These are phyloP conservation scores for Moniliella sp. DNA, from an alignment of 1,284 basidiomycete genomes.

Conservation along the genomic window DNA sequence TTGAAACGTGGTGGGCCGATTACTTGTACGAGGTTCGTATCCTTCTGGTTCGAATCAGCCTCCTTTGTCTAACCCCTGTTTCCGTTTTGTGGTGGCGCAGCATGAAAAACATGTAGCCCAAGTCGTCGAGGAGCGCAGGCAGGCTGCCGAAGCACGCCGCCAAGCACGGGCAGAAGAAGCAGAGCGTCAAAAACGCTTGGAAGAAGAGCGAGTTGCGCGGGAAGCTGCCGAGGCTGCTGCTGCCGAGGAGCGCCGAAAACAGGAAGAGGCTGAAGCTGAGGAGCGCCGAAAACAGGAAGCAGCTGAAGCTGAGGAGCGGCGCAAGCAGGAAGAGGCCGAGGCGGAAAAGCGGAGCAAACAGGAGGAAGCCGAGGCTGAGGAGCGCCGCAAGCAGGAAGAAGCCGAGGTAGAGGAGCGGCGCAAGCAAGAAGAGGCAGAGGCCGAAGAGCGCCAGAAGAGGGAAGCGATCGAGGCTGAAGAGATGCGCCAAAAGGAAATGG, in stretches of 20 bases:
- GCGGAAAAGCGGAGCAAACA: slow-evolving; percentile 1
- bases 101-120: background rate
- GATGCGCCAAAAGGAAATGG: slow-evolving; percentile 4
- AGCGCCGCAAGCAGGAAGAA: slow-evolving; percentile 5
- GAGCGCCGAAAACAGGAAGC: background rate
- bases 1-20: slow-evolving; percentile 24
- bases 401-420: slow-evolving; percentile 7
- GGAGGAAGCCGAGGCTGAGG: slow-evolving; percentile 7
- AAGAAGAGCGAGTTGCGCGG: too few species aligned
- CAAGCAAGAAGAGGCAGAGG: slow-evolving; percentile 2
- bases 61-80: background rate
- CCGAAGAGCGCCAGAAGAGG: slow-evolving; percentile 5
- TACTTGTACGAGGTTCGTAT: slow-evolving; percentile 9
- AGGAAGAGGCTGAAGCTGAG: too few species aligned
- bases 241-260: too few species aligned
- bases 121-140: background rate
- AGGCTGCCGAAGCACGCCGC: too few species aligned
- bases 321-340: background rate
- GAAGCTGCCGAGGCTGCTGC: too few species aligned
- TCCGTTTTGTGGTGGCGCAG: too few species aligned
- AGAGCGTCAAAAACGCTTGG: too few species aligned
- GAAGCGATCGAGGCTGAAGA: slow-evolving; percentile 6
- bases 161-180: too few species aligned
- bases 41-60: background rate
- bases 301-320: background rate